Evolutionary conservation across 1,284 basidiomycete genomes (phyloP), one percentile per base, ranked within the genome.

Genomic region (Exsudoporus floridanus): DNA sequence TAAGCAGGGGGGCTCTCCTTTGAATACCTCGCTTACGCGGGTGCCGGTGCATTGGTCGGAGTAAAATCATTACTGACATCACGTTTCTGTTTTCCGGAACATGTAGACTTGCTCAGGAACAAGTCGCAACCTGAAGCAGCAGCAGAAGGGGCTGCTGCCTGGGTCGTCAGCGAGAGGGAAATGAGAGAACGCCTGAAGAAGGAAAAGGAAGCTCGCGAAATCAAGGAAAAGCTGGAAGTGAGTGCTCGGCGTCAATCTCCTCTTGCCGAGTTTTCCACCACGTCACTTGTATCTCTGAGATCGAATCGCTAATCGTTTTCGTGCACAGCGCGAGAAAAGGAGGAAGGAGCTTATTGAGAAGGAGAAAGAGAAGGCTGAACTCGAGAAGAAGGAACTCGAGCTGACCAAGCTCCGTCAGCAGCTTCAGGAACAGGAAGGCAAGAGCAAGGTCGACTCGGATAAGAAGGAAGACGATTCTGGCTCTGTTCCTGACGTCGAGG

Each of bases 111-210:
- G 52, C 73, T 93, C 54, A 85, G 85, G 72, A 86, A 90, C 73
- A 92, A 92, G 74, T 84, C 83, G 18, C 77, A 84, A 46, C 90
- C 90, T 2, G 84, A 88, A 62, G 73, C 77, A 5, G 88, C 89
- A 30, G 84, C 88, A 6, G 71, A 75, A 35, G 82, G 79, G 18
- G 84, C 83, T 19, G 74, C 74, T 1, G 77, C 72, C 30, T 92
- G 90, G 90, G 87, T 91, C 25, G 68, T 78, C 41, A 76, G 76
- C 50, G 89, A 91, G 73, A 77, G 86, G 55, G 81, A 83, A 70
- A 79, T 89, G 76, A 77, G 78, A 58, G 86, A 86, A 70, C 77
- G 84, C 58, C 71, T 90, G 56, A 76, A 79, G 73, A 77, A 78
- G 62, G 87, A 90, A 73, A 83, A 82, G 62, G 84, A 86, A 64